Base-by-base conservation (phyloP, 495 filamentous ascomycete species). In the Chaetomium fimeti region DNA sequence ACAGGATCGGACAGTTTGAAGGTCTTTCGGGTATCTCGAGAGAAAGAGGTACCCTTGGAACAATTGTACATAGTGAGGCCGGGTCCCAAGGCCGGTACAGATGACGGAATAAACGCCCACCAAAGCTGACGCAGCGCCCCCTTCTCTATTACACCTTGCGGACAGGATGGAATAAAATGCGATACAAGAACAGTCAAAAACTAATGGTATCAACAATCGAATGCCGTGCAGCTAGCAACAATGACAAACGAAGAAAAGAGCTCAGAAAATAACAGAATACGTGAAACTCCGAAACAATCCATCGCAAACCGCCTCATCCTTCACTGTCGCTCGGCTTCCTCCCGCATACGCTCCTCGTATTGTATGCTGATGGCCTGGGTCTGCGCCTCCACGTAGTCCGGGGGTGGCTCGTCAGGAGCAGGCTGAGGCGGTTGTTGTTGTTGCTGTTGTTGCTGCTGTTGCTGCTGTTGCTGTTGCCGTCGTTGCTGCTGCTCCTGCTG, bases 381-480 rank as follows among this genome's bases (percentile, higher is more conserved):
- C 75, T 97, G 94, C 32, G 88, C 90, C 72, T 96, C 92, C 71
- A 97, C 90, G 74, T 98, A 98, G 42, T 90, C 91, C 40, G 94
- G 94, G 36, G 94, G 94, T 18, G 93, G 92, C 64, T 93, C 94
- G 63, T 84, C 78, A 0, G 92, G 92, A 22, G 80, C 71, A 62
- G 77, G 73, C 60, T 75, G 77, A 49, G 74, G 63, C 63, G 70
- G 69, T 56, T 74, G 72, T 57, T 74, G 72, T 16, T 59, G 42
- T 49, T 28, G 64, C 22, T n/a, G n/a, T n/a, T n/a, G n/a, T n/a
- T n/a, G n/a, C n/a, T n/a, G 53, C 25, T 57, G 48, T 12, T n/a
- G 13, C 45, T 20, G n/a, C n/a, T 49, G 47, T 25, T 3, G 47
- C 25, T 20, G 69, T 47, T 47, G 43, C 57, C 73, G 72, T 16